A percentile compares a stretch with the other conserved stretches of the same genome.
Evolutionary conservation across 306 rosid genomes (phyloP).

Genomic region (Styphnolobium japonicum): DNA sequence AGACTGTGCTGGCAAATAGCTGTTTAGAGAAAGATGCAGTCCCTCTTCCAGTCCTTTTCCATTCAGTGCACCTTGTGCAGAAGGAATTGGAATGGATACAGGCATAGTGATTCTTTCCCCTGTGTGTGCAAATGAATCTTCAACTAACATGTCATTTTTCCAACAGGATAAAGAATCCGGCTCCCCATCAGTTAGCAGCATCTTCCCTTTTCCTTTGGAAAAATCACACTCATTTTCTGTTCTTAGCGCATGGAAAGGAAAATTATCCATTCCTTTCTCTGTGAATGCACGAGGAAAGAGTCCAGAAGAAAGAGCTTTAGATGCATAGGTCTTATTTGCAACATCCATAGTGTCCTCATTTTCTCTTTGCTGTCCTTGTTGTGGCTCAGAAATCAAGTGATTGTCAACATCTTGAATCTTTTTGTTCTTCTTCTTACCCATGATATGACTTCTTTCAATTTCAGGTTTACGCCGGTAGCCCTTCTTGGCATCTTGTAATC

Average conservation of each 20-base stretch:
- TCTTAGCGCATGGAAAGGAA: slow-evolving; percentile 27
- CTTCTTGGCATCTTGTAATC: slow-evolving; percentile 32
- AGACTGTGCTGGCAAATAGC: slow-evolving; percentile 30
- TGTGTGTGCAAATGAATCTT: slow-evolving; percentile 24
- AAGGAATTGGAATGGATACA: slow-evolving; percentile 14
- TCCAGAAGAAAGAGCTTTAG: slow-evolving; percentile 3
- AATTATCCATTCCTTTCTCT: slow-evolving; percentile 27
- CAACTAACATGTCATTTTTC: slow-evolving; percentile 25
- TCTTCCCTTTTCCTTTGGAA: slow-evolving; percentile 46
- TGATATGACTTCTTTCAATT: slow-evolving; percentile 32
- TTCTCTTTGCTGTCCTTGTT: slow-evolving; percentile 23
- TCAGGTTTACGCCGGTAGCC: slow-evolving; percentile 18
- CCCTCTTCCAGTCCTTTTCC: slow-evolving; percentile 43
- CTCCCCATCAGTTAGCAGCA: slow-evolving; percentile 35
- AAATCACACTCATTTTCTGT: slow-evolving; percentile 34
- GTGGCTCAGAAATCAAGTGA: slow-evolving; percentile 26
- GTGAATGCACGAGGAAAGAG: slow-evolving; percentile 20
- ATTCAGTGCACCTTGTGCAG: slow-evolving; percentile 32
- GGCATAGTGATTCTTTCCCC: slow-evolving; percentile 36
- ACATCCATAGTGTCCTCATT: slow-evolving; percentile 16
- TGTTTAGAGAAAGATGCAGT: slow-evolving; percentile 47
- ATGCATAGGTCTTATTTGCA: slow-evolving; percentile 16
- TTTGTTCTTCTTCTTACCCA: slow-evolving; percentile 44
- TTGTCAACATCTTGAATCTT: slow-evolving; percentile 35
- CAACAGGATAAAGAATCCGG: slow-evolving; percentile 25